A percentile compares a stretch with the other conserved stretches of the same genome.
Conservation (phyloP, 2,329 filamentous ascomycete species). For the Madurella fahalii region DNA sequence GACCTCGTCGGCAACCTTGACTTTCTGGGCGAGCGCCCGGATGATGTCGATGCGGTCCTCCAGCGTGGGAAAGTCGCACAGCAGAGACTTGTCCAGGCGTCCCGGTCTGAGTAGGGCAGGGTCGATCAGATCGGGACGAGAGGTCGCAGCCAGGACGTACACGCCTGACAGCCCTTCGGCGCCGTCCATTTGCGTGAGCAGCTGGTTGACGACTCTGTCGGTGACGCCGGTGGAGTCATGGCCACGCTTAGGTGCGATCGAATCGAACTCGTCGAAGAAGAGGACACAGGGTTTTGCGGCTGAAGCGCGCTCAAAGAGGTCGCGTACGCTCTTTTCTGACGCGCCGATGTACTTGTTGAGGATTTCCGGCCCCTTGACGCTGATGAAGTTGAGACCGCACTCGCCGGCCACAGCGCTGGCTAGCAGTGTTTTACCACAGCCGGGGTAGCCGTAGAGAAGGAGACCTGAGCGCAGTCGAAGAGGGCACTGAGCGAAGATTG, state of each 20-base stretch:
- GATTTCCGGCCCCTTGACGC: conserved; percentile 96
- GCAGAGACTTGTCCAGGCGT: conserved; percentile 84
- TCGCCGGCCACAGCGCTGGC: conserved; percentile 97
- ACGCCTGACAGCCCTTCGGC: conserved; percentile 92
- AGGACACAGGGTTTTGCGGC: conserved; percentile 90
- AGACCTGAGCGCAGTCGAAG: conserved; percentile 90
- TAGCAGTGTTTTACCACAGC: conserved; percentile 93
- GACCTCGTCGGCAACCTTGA: conserved; percentile 67
- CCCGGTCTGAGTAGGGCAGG: conserved; percentile 88
- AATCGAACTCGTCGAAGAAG: conserved; percentile 99
- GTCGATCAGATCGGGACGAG: conserved; percentile 89
- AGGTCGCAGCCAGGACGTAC: conserved; percentile 93
- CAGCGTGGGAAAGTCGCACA: conserved; percentile 81
- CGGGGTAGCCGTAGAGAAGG: conserved; percentile 89
- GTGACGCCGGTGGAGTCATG: conserved; percentile 98
- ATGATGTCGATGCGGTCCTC: conserved; percentile 88
- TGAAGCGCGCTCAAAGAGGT: conserved; percentile 87
- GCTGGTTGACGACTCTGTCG: conserved; percentile 95
- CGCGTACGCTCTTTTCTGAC: conserved; percentile 91
- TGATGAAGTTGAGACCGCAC: conserved; percentile 97
- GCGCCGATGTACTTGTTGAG: conserved; percentile 99
- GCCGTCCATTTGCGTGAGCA: conserved; percentile 98
- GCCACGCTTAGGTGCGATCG: conserved; percentile 92
- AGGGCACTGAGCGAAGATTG: conserved; percentile 94
- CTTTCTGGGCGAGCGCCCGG: conserved; percentile 73